Conservation (phyloP, 2,329 filamentous ascomycete species). For the Metarhizium rileyi region DNA sequence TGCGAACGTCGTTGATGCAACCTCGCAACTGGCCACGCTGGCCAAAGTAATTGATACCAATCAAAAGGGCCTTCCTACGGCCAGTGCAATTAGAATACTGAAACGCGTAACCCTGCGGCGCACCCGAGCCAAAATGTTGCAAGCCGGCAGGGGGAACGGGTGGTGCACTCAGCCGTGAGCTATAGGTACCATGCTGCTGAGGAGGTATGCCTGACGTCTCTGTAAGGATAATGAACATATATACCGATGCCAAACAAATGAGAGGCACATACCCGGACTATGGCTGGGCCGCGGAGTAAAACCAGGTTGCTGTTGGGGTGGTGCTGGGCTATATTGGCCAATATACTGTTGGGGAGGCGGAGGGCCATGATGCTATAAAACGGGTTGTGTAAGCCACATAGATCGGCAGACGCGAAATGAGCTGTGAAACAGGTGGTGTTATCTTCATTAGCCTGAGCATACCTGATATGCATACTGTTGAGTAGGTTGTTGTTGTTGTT, state of each 20-base stretch:
- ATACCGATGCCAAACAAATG: neutral
- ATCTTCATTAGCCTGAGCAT: slow-evolving; percentile 4
- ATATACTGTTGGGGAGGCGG: slow-evolving; percentile 24
- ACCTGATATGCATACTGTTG: slow-evolving; percentile 29
- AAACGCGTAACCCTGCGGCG: slow-evolving; percentile 71
- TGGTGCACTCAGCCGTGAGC: slow-evolving; percentile 27
- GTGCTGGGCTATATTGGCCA: slow-evolving; percentile 17
- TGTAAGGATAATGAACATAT: neutral
- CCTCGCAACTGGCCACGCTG: slow-evolving; percentile 84
- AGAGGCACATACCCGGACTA: slow-evolving; percentile 21
- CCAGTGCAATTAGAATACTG: slow-evolving; percentile 90
- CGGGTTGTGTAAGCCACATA: neutral
- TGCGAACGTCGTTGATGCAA: slow-evolving; percentile 95
- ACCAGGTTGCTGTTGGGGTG: slow-evolving; percentile 34
- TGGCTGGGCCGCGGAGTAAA: slow-evolving; percentile 38
- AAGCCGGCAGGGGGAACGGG: slow-evolving; percentile 56
- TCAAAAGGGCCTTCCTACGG: slow-evolving; percentile 76
- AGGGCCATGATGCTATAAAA: slow-evolving; percentile 18
- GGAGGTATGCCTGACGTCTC: slow-evolving; percentile 10
- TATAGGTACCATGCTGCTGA: slow-evolving; percentile 8
- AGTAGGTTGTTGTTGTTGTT: slow-evolving; percentile 27
- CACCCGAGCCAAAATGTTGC: slow-evolving; percentile 70
- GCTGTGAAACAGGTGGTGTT: neutral
- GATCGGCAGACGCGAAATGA: neutral
- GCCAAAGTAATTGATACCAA: slow-evolving; percentile 95